Percentiles rank a stretch among this genome's conserved stretches.
These are phyloP conservation scores for Russula vinacea DNA, from an alignment of 768 basidiomycete genomes.

Conservation along the genomic window DNA sequence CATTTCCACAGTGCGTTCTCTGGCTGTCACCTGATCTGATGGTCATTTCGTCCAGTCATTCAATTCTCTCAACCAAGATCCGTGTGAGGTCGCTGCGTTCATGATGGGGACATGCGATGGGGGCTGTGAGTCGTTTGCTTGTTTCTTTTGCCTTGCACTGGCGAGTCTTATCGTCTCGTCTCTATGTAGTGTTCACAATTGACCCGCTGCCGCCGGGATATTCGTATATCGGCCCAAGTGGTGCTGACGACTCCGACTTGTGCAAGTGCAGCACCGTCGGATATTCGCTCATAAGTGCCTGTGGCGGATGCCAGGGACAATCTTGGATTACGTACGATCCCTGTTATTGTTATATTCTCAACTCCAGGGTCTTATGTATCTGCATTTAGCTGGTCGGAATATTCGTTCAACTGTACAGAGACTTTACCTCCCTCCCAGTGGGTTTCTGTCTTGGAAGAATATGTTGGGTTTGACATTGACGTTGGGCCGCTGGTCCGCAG, in stretches of 20 bases:
- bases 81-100: neutral
- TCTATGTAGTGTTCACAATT: neutral
- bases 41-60: neutral
- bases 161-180: neutral
- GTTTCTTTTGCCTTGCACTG: neutral
- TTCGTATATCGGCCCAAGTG: neutral
- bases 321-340: neutral
- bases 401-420: neutral
- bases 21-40: neutral
- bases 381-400: neutral
- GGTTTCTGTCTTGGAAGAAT: neutral
- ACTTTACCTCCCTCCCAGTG: neutral
- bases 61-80: neutral
- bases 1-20: neutral
- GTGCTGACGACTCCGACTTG: neutral
- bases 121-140: neutral
- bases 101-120: neutral
- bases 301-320: slow-evolving; percentile 3
- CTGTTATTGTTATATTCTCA: neutral
- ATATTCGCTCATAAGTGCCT: slow-evolving; percentile 12
- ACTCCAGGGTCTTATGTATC: neutral
- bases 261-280: slow-evolving; percentile 11
- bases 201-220: neutral
- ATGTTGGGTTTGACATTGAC: neutral
- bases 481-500: neutral